Conservation (phyloP, 2,329 filamentous ascomycete species). For the Tympanopsis confertula region DNA sequence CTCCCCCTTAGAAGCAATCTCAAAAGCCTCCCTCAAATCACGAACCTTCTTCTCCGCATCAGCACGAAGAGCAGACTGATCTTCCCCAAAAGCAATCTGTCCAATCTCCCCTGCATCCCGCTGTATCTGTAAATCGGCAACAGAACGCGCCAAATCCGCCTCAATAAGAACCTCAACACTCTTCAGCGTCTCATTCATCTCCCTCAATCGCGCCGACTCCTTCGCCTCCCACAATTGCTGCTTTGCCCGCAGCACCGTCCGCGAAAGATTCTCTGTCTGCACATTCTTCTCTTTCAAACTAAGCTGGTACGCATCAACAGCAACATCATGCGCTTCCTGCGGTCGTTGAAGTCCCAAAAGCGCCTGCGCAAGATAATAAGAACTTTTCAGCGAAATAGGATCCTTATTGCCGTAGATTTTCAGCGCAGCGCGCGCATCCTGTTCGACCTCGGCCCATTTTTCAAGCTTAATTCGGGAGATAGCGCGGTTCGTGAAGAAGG, state of each 20-base stretch:
- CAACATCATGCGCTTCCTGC: slow-evolving; percentile 47
- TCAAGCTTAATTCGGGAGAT: slow-evolving; percentile 45
- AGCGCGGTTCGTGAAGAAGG: slow-evolving; percentile 50
- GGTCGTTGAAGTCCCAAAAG: slow-evolving; percentile 47
- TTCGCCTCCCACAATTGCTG: slow-evolving; percentile 50
- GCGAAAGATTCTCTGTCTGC: slow-evolving; percentile 41
- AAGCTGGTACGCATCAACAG: slow-evolving; percentile 46
- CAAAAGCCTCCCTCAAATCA: slow-evolving; percentile 28
- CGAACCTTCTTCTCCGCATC: slow-evolving; percentile 23
- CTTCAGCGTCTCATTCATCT: slow-evolving; percentile 26
- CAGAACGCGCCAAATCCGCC: slow-evolving; percentile 19
- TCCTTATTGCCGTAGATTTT: slow-evolving; percentile 33
- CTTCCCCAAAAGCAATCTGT: slow-evolving; percentile 29
- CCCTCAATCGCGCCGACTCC: slow-evolving; percentile 32
- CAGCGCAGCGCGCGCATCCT: slow-evolving; percentile 46
- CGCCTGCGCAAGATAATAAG: slow-evolving; percentile 48
- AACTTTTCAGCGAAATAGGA: slow-evolving; percentile 41
- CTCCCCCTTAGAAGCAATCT: slow-evolving; percentile 23
- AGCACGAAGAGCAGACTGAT: slow-evolving; percentile 18
- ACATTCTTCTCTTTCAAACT: slow-evolving; percentile 33
- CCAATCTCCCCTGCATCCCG: slow-evolving; percentile 26
- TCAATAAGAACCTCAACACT: slow-evolving; percentile 26
- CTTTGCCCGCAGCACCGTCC: slow-evolving; percentile 46
- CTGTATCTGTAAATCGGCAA: slow-evolving; percentile 17
- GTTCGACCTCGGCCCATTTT: slow-evolving; percentile 44